Evolutionary conservation across 106 monocot genomes (phyloP).

Genomic region (Acorus gramineus): DNA sequence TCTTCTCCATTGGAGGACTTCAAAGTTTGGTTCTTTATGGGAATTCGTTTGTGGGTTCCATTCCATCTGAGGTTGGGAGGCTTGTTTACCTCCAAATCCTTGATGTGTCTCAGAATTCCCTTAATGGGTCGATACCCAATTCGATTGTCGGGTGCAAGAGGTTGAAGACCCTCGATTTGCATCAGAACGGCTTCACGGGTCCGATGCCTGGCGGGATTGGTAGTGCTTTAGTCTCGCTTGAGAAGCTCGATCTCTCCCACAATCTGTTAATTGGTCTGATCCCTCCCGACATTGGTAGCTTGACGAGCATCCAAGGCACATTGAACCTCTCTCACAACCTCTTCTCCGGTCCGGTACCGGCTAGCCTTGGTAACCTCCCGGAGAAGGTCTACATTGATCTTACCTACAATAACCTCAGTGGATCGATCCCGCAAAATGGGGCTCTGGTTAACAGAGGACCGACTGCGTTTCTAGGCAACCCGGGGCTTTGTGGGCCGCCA

Average conservation of each 20-base stretch:
- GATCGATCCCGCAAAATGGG: slow-evolving; percentile 69
- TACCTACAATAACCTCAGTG: slow-evolving; percentile 68
- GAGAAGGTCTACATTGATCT: slow-evolving; percentile 94
- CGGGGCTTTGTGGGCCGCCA: slow-evolving; percentile 72
- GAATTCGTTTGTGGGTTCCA: slow-evolving; percentile 30
- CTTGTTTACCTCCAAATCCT: slow-evolving; percentile 41
- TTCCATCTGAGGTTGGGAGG: slow-evolving; percentile 35
- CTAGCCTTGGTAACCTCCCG: slow-evolving; percentile 61
- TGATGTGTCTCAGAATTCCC: slow-evolving; percentile 47
- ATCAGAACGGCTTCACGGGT: slow-evolving; percentile 40
- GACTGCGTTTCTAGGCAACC: slow-evolving; percentile 81
- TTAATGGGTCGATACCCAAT: slow-evolving; percentile 32
- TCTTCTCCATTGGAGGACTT: slow-evolving; percentile 24
- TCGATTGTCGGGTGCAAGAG: slow-evolving; percentile 28
- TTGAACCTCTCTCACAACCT: slow-evolving; percentile 69
- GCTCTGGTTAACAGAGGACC: slow-evolving; percentile 75
- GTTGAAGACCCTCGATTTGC: slow-evolving; percentile 33
- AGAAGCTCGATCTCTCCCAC: slow-evolving; percentile 66
- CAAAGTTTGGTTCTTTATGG: slow-evolving; percentile 50
- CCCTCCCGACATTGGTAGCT: slow-evolving; percentile 60
- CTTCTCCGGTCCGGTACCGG: slow-evolving; percentile 73
- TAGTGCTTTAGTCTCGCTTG: slow-evolving; percentile 24
- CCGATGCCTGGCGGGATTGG: slow-evolving; percentile 47
- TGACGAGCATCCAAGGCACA: slow-evolving; percentile 56
- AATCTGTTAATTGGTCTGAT: slow-evolving; percentile 55